Evolutionary conservation across 2,329 filamentous ascomycete species (phyloP).

Genomic region (Rhynchosporium agropyri): DNA sequence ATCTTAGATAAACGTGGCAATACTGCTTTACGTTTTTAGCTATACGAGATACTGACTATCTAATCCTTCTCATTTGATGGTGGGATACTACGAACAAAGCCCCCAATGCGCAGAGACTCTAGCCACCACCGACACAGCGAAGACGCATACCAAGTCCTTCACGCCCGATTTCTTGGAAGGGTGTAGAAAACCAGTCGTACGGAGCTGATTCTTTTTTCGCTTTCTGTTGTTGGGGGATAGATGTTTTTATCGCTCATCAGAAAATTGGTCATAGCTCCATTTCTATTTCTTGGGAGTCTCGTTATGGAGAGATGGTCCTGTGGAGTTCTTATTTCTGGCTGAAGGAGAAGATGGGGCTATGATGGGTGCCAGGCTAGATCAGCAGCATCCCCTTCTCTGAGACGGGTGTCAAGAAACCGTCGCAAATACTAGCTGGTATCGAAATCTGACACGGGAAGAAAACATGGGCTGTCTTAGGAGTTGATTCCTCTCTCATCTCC

Average conservation of each 20-base stretch:
- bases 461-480: conserved; percentile 42
- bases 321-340: too few relatives aligned
- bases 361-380: conserved; percentile 16
- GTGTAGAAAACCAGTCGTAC: conserved; percentile 41
- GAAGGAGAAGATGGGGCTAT: too few relatives aligned
- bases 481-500: conserved; percentile 1
- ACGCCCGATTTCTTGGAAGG: conserved; percentile 92
- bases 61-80: conserved; percentile 47
- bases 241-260: conserved; percentile 7
- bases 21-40: background rate
- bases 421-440: conserved; percentile 50
- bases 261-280: background rate
- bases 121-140: conserved; percentile 45
- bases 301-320: too few relatives aligned
- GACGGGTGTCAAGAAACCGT: conserved; percentile 48
- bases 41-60: background rate
- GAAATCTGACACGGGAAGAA: conserved; percentile 56
- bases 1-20: background rate
- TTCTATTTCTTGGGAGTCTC: too few relatives aligned
- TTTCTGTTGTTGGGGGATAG: background rate
- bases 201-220: conserved; percentile 58
- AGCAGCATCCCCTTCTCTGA: conserved; percentile 18
- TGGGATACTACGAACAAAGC: conserved; percentile 71
- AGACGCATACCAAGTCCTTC: conserved; percentile 71
- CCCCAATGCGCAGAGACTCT: conserved; percentile 70